These are phyloP conservation scores for Salvia hispanica DNA, from an alignment of 257 asterid genomes.

Conservation along the genomic window DNA sequence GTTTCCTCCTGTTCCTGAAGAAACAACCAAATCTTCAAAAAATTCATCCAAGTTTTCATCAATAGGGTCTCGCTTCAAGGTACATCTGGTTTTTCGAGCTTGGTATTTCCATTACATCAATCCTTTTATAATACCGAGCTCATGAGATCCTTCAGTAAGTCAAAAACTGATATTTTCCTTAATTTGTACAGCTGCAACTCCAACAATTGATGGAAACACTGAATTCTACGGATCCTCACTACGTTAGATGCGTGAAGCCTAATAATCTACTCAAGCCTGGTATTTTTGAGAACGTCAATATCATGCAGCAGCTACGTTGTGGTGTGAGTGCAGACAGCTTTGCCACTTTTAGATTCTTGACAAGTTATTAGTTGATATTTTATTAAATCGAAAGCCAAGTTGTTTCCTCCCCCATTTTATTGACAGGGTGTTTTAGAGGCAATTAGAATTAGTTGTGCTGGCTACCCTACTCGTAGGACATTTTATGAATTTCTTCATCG, in stretches of 20 bases:
- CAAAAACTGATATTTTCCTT: conserved; percentile 38
- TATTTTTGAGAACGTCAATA: conserved; percentile 79
- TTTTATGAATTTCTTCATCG: conserved; percentile 83
- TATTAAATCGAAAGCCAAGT: conserved; percentile 7
- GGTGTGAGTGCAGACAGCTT: conserved; percentile 70
- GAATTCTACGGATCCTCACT: conserved; percentile 96
- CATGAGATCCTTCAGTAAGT: conserved; percentile 24
- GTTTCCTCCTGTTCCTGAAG: conserved; percentile 85
- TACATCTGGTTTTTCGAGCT: conserved; percentile 30
- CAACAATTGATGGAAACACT: conserved; percentile 95
- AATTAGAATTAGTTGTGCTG: conserved; percentile 98
- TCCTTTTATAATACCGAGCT: conserved; percentile 14
- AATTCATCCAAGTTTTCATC: conserved; percentile 97
- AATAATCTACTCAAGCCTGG: conserved; percentile 93
- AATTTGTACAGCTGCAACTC: conserved; percentile 78
- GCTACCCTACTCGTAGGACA: conserved; percentile 97
- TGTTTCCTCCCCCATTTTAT: conserved; percentile 8
- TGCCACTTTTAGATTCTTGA: conserved; percentile 15
- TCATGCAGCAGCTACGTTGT: conserved; percentile 98
- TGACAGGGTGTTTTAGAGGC: conserved; percentile 93
- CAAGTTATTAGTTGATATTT: conserved; percentile 1
- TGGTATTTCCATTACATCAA: conserved; percentile 1
- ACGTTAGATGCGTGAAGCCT: conserved; percentile 98
- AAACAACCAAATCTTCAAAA: conserved; percentile 71
- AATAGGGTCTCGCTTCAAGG: conserved; percentile 96